Evolutionary conservation across 2,329 filamentous ascomycete species (phyloP).

Genomic region (Colletotrichum endophyticum): DNA sequence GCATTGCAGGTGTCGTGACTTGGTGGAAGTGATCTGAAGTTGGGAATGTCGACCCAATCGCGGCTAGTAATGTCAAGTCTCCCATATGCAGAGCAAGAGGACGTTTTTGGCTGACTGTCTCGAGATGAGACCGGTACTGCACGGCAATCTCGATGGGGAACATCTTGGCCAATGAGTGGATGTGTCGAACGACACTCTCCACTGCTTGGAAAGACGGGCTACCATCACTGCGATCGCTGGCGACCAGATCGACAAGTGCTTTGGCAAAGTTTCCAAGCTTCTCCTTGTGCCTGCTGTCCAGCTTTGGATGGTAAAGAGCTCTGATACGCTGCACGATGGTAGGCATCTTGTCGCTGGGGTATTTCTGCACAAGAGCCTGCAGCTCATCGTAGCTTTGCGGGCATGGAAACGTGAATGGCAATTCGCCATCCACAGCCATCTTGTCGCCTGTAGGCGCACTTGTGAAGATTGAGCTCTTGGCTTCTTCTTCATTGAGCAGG

Average conservation of each 20-base stretch:
- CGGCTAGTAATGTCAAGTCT: constrained; percentile 84
- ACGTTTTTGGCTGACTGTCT: constrained; percentile 53
- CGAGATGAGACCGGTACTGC: constrained; percentile 77
- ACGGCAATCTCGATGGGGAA: constrained; percentile 80
- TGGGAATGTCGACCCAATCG: constrained; percentile 84
- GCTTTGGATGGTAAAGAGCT: constrained; percentile 88
- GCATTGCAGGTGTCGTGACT: constrained; percentile 87
- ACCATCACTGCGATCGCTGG: constrained; percentile 38
- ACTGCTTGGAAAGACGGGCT: constrained; percentile 68
- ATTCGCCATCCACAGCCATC: constrained; percentile 47
- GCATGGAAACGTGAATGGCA: constrained; percentile 87
- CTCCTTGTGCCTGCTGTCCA: constrained; percentile 83
- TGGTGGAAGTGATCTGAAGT: constrained; percentile 98
- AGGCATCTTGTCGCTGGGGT: constrained; percentile 70
- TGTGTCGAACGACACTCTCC: constrained; percentile 84
- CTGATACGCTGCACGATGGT: constrained; percentile 88
- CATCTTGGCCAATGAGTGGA: constrained; percentile 90
- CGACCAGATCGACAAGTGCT: constrained; percentile 68
- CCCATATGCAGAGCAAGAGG: constrained; percentile 63
- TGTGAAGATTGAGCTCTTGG: constrained; percentile 56
- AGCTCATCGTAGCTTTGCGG: constrained; percentile 80
- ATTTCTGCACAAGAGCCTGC: constrained; percentile 65
- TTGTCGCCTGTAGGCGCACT: constrained; percentile 25
- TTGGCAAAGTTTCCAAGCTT: constrained; percentile 74
- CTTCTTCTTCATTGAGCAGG: constrained; percentile 64